A percentile compares a stretch with the other conserved stretches of the same genome.
Evolutionary conservation across 441 rosid species (phyloP).

Genomic region (Kokia cookei): DNA sequence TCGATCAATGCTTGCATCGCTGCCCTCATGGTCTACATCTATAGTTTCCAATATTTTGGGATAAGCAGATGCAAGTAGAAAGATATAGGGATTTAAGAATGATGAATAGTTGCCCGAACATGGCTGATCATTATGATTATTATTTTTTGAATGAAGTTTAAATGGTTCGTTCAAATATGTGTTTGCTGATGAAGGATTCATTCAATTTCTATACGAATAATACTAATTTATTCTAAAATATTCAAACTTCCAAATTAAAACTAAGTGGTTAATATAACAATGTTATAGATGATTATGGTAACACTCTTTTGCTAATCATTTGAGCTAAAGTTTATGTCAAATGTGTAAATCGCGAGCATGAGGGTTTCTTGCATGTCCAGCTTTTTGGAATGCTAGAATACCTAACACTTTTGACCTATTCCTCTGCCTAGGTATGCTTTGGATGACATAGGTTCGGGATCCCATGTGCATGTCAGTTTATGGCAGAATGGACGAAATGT

Average conservation of each 20-base stretch:
- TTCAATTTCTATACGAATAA: not conserved
- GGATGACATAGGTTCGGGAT: slow-evolving; percentile 92
- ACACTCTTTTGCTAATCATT: not conserved
- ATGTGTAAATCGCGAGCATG: not conserved
- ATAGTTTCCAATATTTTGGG: not conserved
- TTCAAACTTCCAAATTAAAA: not conserved
- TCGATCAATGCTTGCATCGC: slow-evolving; percentile 1
- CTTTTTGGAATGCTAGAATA: not conserved
- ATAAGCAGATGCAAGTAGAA: not conserved
- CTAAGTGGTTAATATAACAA: not conserved
- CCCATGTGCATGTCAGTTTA: slow-evolving; percentile 89
- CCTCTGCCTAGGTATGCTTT: slow-evolving; percentile 53
- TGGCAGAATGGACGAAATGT: slow-evolving; percentile 77
- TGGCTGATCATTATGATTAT: not conserved
- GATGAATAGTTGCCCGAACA: not conserved
- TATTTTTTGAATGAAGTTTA: not conserved
- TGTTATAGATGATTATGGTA: not conserved
- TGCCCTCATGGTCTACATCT: not conserved
- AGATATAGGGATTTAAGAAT: not conserved
- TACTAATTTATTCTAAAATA: not conserved
- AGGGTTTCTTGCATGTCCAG: not conserved
- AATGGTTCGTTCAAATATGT: not conserved
- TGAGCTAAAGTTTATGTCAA: not conserved
- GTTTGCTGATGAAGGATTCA: not conserved
- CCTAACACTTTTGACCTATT: not conserved